Percentiles rank a stretch among this genome's conserved stretches.
phyloP scores from a whole-genome alignment of 345 rosid species.

The Brassica rapa region DNA sequence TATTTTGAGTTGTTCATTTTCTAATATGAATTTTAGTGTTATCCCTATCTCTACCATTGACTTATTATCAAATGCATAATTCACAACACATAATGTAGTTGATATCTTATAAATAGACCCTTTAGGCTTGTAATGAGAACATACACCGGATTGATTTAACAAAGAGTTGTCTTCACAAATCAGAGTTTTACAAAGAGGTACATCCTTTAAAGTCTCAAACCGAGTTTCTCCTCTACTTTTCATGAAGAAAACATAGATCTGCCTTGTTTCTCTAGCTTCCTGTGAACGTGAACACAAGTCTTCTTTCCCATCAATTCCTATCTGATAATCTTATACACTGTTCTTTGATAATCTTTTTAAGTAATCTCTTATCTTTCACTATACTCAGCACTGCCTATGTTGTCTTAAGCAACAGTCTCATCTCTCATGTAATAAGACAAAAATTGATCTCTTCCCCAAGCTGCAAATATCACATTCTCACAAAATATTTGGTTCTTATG shows the following conservation, averaged over 20 bases:
- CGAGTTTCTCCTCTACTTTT: too few relatives aligned
- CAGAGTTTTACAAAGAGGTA: not conserved
- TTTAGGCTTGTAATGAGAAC: too few relatives aligned
- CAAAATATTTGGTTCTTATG: not conserved
- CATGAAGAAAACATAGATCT: too few relatives aligned
- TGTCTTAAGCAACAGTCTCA: not conserved
- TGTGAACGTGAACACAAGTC: not conserved
- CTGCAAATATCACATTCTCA: slow-evolving; percentile 17
- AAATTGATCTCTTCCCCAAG: not conserved
- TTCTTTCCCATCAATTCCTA: not conserved
- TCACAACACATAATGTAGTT: too few relatives aligned
- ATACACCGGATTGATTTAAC: too few relatives aligned
- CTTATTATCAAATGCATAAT: not conserved
- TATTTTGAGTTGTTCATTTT: not conserved
- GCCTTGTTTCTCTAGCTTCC: too few relatives aligned
- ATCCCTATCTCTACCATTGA: not conserved
- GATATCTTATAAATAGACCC: too few relatives aligned
- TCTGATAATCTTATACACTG: not conserved
- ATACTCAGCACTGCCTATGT: not conserved
- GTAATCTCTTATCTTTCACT: not conserved
- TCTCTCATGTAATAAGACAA: not conserved
- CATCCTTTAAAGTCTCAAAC: not conserved
- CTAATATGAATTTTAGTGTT: not conserved
- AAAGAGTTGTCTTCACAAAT: not conserved
- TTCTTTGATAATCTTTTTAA: not conserved